phyloP scores from a whole-genome alignment of 1,284 basidiomycete species.

The Cryptococcus wingfieldii region DNA sequence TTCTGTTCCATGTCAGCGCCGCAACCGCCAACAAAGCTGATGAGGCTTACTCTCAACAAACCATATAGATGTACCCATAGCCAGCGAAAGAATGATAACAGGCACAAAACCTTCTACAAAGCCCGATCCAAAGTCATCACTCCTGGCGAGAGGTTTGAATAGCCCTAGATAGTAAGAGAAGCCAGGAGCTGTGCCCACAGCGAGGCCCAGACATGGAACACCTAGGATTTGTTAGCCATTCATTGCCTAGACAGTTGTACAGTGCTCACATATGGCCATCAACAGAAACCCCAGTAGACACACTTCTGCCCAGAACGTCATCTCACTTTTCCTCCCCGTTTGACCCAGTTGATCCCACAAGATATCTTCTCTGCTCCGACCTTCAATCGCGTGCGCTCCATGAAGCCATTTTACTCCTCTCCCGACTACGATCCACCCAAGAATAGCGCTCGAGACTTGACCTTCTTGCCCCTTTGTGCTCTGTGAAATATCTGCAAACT shows the following conservation, averaged over 20 bases:
- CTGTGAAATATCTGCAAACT: slow-evolving; percentile 59
- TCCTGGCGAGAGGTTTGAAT: slow-evolving; percentile 56
- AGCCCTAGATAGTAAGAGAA: slow-evolving; percentile 63
- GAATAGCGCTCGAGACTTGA: slow-evolving; percentile 45
- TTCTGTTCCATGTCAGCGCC: neutral
- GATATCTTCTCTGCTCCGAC: slow-evolving; percentile 72
- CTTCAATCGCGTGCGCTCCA: slow-evolving; percentile 64
- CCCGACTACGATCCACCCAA: slow-evolving; percentile 72
- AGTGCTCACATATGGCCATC: slow-evolving; percentile 59
- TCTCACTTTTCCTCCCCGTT: slow-evolving; percentile 53
- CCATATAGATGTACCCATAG: slow-evolving; percentile 57
- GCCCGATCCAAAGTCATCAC: slow-evolving; percentile 57
- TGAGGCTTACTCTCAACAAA: slow-evolving; percentile 57
- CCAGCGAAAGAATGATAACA: slow-evolving; percentile 58
- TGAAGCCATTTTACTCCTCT: slow-evolving; percentile 62
- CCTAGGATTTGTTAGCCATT: slow-evolving; percentile 53
- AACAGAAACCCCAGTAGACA: slow-evolving; percentile 55
- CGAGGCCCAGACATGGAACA: slow-evolving; percentile 61
- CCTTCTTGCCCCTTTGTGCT: slow-evolving; percentile 53
- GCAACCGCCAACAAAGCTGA: too few relatives aligned
- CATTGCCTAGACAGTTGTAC: slow-evolving; percentile 19
- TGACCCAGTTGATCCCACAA: slow-evolving; percentile 69
- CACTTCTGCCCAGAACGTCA: slow-evolving; percentile 59
- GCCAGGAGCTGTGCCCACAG: slow-evolving; percentile 63
- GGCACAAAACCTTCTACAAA: slow-evolving; percentile 64